Conservation (phyloP, 1,284 basidiomycete genomes). For the Ceratobasidium sp. region DNA sequence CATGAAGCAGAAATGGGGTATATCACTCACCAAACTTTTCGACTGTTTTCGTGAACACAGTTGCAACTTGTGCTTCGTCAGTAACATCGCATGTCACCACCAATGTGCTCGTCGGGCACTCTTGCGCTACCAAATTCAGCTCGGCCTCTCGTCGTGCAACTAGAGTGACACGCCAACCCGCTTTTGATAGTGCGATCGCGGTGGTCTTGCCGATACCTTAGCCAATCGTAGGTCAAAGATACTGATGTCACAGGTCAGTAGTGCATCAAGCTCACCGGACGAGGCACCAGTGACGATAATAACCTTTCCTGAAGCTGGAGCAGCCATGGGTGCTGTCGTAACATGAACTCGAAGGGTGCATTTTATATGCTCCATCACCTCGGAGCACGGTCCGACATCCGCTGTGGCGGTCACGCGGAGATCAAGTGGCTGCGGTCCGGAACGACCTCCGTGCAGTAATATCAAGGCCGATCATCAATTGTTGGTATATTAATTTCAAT, state of each 20-base stretch:
- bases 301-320: constrained; percentile 50
- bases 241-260: not conserved
- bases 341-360: not conserved
- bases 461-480: too few species aligned
- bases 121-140: constrained; percentile 69
- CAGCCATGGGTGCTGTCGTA: constrained; percentile 14
- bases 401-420: not conserved
- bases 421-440: not conserved
- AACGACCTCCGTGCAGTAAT: too few species aligned
- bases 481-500: too few species aligned
- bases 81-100: constrained; percentile 74
- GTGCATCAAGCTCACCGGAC: constrained; percentile 53
- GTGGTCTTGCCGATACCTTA: constrained; percentile 66
- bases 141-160: constrained; percentile 69
- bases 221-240: not conserved
- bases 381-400: constrained; percentile 23
- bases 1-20: not conserved
- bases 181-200: constrained; percentile 66
- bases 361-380: not conserved
- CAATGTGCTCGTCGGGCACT: constrained; percentile 62
- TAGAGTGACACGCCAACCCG: constrained; percentile 72
- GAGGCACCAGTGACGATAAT: constrained; percentile 59
- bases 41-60: constrained; percentile 70
- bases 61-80: constrained; percentile 69
- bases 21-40: constrained; percentile 68